Evolutionary conservation across 139 green algal genomes (phyloP).

Genomic region (Edaphochlamys debaryana): DNA sequence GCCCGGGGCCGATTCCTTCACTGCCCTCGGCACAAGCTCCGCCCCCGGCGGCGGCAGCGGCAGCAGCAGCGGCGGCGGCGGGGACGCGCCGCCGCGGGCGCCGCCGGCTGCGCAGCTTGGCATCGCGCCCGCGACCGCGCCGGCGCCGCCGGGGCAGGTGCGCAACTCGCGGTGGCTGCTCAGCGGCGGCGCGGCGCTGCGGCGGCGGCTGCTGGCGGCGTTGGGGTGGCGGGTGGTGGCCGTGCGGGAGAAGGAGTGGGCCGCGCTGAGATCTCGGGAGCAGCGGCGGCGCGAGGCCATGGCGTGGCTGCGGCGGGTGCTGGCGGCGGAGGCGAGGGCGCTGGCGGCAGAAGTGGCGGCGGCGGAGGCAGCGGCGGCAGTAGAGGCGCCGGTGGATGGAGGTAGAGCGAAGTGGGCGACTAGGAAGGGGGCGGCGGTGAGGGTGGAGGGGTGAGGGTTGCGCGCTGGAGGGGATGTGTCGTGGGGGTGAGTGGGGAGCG

Average conservation of each 20-base stretch:
- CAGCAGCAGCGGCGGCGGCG: not conserved
- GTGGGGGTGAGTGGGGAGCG: no score
- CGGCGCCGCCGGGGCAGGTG: not conserved
- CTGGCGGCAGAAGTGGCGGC: not conserved
- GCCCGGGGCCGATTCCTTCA: no score
- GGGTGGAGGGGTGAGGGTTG: no score
- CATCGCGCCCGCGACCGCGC: not conserved
- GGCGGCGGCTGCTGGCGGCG: slow-evolving; percentile 10
- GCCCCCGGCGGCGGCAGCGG: not conserved
- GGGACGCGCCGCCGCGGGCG: not conserved
- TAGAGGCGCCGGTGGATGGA: no score
- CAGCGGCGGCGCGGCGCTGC: not conserved
- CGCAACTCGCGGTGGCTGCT: slow-evolving; percentile 33
- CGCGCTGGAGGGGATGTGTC: no score
- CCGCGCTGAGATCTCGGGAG: not conserved
- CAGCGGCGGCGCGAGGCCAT: not conserved
- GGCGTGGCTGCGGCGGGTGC: not conserved
- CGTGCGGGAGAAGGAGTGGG: slow-evolving; percentile 12
- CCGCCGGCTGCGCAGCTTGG: not conserved
- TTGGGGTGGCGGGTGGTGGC: slow-evolving; percentile 16
- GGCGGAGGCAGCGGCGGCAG: not conserved
- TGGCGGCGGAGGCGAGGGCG: not conserved
- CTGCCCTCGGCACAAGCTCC: not conserved
- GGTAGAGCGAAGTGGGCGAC: no score
- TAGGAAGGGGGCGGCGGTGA: no score